Conservation (phyloP, 2,329 filamentous ascomycete species). For the Colletotrichum gloeosporioides region DNA sequence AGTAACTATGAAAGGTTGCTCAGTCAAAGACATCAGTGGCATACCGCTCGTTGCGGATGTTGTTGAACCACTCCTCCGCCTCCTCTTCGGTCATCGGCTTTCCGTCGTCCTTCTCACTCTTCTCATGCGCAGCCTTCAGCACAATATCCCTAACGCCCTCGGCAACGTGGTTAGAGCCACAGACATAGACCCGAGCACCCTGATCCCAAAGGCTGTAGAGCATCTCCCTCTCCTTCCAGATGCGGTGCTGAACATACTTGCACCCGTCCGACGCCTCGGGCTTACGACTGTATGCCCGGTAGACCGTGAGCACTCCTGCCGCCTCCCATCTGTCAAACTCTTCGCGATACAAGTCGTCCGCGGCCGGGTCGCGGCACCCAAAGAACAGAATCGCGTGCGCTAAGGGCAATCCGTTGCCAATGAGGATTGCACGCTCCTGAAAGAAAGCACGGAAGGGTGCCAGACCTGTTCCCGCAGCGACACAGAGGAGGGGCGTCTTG, state of each 20-base stretch:
- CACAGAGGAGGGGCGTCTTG: slow-evolving; percentile 88
- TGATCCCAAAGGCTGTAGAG: slow-evolving; percentile 37
- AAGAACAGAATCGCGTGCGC: slow-evolving; percentile 54
- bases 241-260: slow-evolving; percentile 52
- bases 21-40: slow-evolving; percentile 67
- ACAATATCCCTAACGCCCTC: slow-evolving; percentile 42
- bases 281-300: slow-evolving; percentile 57
- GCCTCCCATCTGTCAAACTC: slow-evolving; percentile 52
- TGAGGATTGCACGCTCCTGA: slow-evolving; percentile 84
- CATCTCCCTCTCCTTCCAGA: slow-evolving; percentile 38
- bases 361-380: slow-evolving; percentile 46
- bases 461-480: slow-evolving; percentile 93
- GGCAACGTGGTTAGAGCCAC: slow-evolving; percentile 55
- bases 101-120: slow-evolving; percentile 32
- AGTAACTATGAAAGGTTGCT: background rate
- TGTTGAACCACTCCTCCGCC: slow-evolving; percentile 52
- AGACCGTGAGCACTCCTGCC: slow-evolving; percentile 57
- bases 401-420: slow-evolving; percentile 42
- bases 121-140: slow-evolving; percentile 21
- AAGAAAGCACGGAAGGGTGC: slow-evolving; percentile 98
- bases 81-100: slow-evolving; percentile 34
- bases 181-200: slow-evolving; percentile 63
- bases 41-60: slow-evolving; percentile 58
- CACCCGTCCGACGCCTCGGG: slow-evolving; percentile 51
- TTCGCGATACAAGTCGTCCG: slow-evolving; percentile 50